Evolutionary conservation across 495 filamentous ascomycete species (phyloP).

Genomic region (Oidiodendron maius): DNA sequence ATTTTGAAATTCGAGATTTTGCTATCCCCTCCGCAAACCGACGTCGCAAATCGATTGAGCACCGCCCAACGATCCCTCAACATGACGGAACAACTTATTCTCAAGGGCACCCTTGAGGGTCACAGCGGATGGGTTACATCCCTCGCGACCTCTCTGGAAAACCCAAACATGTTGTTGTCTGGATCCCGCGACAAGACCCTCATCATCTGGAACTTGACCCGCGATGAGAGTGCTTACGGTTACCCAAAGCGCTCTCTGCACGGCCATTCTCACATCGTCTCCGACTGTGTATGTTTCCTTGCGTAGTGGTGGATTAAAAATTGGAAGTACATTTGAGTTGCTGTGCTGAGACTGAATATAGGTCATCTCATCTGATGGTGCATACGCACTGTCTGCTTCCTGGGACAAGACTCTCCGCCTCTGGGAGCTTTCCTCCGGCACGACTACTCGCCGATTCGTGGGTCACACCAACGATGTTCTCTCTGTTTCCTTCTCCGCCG

Average conservation of each 20-base stretch:
- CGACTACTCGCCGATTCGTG: conserved; percentile 95
- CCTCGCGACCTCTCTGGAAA: conserved; percentile 97
- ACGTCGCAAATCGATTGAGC: conserved; percentile 19
- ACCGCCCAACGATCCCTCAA: conserved; percentile 26
- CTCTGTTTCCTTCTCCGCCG: conserved; percentile 99
- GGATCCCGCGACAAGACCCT: conserved; percentile 95
- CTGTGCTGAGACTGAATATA: conserved; percentile 35
- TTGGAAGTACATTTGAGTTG: not conserved
- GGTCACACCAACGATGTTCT: conserved; percentile 99
- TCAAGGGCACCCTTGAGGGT: conserved; percentile 96
- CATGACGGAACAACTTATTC: conserved; percentile 95
- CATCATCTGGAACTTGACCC: conserved; percentile 99
- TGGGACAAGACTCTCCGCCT: conserved; percentile 99
- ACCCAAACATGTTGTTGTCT: conserved; percentile 99
- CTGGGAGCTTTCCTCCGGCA: conserved; percentile 95
- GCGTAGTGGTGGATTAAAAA: not conserved
- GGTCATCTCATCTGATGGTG: conserved; percentile 99
- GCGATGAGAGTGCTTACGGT: conserved; percentile 94
- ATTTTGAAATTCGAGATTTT: conserved; percentile 1
- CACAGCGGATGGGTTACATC: conserved; percentile 80
- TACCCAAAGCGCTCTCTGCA: conserved; percentile 98
- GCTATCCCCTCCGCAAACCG: conserved; percentile 3
- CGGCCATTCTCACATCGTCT: conserved; percentile 99
- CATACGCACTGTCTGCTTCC: conserved; percentile 96
- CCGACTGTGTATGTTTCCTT: conserved; percentile 84